Percentiles rank a stretch among this genome's conserved stretches.
These are phyloP conservation scores for Arthroderma uncinatum DNA, from an alignment of 2,329 filamentous ascomycete species.

Conservation along the genomic window DNA sequence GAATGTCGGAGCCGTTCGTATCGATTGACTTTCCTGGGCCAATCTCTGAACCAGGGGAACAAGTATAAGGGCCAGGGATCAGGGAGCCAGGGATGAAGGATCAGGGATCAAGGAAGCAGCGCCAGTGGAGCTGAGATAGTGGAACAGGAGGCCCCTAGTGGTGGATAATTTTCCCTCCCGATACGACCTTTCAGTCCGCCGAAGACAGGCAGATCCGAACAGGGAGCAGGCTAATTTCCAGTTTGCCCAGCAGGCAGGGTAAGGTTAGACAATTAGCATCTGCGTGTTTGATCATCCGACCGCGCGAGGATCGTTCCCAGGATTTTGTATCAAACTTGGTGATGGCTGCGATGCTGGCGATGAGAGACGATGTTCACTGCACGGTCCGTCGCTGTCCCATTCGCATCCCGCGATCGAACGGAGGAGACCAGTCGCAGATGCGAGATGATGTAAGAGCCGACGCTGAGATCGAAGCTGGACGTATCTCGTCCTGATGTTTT, in stretches of 20 bases:
- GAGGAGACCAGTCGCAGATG: neutral
- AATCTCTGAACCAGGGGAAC: neutral
- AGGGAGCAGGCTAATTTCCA: conserved; percentile 2
- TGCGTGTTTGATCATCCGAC: neutral
- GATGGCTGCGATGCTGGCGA: neutral
- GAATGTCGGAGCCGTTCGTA: neutral
- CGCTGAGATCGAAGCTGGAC: neutral
- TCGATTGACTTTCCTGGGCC: neutral
- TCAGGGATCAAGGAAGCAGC: neutral
- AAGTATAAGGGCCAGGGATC: neutral
- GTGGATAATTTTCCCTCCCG: conserved; percentile 5
- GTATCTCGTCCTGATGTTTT: too few relatives aligned
- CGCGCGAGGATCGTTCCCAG: neutral
- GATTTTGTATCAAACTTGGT: neutral
- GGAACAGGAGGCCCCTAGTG: conserved; percentile 2
- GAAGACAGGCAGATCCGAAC: neutral
- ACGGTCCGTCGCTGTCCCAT: neutral
- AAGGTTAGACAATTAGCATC: neutral
- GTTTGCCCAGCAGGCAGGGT: neutral
- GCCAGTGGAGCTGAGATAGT: neutral
- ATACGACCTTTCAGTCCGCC: neutral
- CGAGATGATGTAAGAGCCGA: neutral
- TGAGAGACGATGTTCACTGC: neutral
- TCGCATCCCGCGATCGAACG: neutral
- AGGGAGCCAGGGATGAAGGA: neutral